These are phyloP conservation scores for Cronartium quercuum DNA, from an alignment of 1,284 basidiomycete species.

Conservation along the genomic window DNA sequence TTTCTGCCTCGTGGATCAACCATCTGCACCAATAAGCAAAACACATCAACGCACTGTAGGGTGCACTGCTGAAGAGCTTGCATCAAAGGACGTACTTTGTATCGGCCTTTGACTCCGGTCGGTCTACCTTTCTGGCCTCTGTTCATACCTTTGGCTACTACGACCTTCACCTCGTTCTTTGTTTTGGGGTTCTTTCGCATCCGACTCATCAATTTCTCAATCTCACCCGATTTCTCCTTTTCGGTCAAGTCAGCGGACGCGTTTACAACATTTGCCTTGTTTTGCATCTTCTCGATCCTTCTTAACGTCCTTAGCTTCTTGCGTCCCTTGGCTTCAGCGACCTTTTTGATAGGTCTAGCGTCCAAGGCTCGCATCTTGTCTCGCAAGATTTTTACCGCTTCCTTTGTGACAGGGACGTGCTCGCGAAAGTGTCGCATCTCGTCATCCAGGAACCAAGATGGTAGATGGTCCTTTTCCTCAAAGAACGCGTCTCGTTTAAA, in stretches of 20 bases:
- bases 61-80: neutral
- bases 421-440: conserved; percentile 87
- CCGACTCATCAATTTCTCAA: conserved; percentile 76
- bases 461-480: conserved; percentile 83
- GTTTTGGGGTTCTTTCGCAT: conserved; percentile 58
- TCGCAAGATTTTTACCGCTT: conserved; percentile 77
- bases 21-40: conserved; percentile 56
- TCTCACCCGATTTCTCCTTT: conserved; percentile 85
- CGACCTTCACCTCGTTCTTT: conserved; percentile 75
- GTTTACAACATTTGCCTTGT: conserved; percentile 93
- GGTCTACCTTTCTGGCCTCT: conserved; percentile 87
- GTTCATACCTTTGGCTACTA: conserved; percentile 86
- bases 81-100: conserved; percentile 52
- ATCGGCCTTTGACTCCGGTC: conserved; percentile 78
- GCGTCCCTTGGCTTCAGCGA: conserved; percentile 95
- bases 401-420: conserved; percentile 94
- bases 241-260: conserved; percentile 84
- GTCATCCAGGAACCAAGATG: conserved; percentile 95
- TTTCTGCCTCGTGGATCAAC: conserved; percentile 58
- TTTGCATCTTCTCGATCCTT: conserved; percentile 82
- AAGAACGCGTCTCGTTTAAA: conserved; percentile 84
- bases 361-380: conserved; percentile 89
- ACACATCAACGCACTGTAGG: neutral
- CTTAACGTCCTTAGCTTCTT: conserved; percentile 88
- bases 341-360: conserved; percentile 96